Evolutionary conservation across 164 flowering plant genomes (phyloP).

Genomic region (Saururus chinensis): DNA sequence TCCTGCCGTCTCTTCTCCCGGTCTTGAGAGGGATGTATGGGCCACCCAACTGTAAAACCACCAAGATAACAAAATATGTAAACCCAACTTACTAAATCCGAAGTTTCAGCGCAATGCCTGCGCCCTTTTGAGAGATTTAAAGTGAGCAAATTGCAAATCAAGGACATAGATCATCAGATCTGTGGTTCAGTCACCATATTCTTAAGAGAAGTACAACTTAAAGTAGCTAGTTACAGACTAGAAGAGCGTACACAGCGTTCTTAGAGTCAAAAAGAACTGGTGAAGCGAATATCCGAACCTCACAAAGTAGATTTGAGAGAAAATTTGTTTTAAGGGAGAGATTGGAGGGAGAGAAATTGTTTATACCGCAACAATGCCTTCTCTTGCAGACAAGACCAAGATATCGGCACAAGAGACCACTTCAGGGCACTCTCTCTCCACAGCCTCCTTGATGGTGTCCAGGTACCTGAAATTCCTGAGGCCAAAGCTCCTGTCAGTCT

Average conservation of each 20-base stretch:
- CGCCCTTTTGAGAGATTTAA: too few species aligned
- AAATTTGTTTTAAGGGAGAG: background rate
- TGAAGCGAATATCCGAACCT: too few species aligned
- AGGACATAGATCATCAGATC: too few species aligned
- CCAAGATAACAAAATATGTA: background rate
- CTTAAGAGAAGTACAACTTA: too few species aligned
- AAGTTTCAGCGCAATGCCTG: too few species aligned
- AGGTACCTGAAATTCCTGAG: constrained; percentile 88
- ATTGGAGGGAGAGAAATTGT: background rate
- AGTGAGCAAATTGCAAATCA: background rate
- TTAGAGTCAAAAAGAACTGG: too few species aligned
- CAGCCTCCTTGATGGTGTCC: constrained; percentile 83
- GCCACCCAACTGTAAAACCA: constrained; percentile 71
- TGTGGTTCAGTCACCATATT: too few species aligned
- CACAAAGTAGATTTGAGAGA: background rate
- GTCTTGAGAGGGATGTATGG: constrained; percentile 87
- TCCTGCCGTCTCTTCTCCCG: constrained; percentile 96
- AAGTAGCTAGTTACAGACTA: too few species aligned
- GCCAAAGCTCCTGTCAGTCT: constrained; percentile 96
- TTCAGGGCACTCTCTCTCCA: constrained; percentile 97
- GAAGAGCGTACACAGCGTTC: too few species aligned
- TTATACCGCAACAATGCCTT: constrained; percentile 76
- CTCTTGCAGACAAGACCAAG: constrained; percentile 90
- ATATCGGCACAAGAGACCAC: constrained; percentile 95
- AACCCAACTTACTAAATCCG: background rate